phyloP scores from a whole-genome alignment of 1,284 basidiomycete genomes.

The Peniophora sp. region DNA sequence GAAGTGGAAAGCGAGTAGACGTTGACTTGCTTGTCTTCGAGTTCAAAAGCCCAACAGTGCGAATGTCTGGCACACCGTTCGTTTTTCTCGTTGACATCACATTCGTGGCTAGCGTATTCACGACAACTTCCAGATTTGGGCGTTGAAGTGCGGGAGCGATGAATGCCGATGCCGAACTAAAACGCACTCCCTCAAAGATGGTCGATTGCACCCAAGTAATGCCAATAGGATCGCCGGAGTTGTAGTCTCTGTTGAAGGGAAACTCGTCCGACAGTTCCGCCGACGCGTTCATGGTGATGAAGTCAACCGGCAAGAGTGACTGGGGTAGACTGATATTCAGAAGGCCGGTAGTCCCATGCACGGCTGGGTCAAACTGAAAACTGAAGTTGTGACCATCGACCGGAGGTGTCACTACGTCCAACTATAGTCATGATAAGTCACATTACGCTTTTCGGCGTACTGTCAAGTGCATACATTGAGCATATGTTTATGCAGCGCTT shows the following conservation, averaged over 20 bases:
- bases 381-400: background rate
- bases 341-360: background rate
- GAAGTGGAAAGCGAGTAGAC: background rate
- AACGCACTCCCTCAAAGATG: background rate
- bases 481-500: slow-evolving; percentile 21
- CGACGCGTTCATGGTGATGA: slow-evolving; percentile 8
- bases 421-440: background rate
- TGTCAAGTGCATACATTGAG: slow-evolving; percentile 15
- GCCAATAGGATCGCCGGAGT: slow-evolving; percentile 12
- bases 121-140: slow-evolving; percentile 9
- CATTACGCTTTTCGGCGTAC: background rate
- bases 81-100: slow-evolving; percentile 1
- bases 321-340: background rate
- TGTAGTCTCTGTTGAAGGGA: slow-evolving; percentile 12
- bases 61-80: background rate
- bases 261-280: slow-evolving; percentile 7
- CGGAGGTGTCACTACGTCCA: background rate
- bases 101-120: slow-evolving; percentile 8
- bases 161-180: background rate
- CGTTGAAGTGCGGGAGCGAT: background rate
- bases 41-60: background rate
- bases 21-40: background rate
- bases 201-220: slow-evolving; percentile 7
- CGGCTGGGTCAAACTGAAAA: background rate
- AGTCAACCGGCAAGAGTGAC: slow-evolving; percentile 4